Percentiles rank a stretch among this genome's conserved stretches.
These are phyloP conservation scores for Petasospora rhodanensis DNA, from an alignment of 1,139 yeast genomes.

Conservation along the genomic window DNA sequence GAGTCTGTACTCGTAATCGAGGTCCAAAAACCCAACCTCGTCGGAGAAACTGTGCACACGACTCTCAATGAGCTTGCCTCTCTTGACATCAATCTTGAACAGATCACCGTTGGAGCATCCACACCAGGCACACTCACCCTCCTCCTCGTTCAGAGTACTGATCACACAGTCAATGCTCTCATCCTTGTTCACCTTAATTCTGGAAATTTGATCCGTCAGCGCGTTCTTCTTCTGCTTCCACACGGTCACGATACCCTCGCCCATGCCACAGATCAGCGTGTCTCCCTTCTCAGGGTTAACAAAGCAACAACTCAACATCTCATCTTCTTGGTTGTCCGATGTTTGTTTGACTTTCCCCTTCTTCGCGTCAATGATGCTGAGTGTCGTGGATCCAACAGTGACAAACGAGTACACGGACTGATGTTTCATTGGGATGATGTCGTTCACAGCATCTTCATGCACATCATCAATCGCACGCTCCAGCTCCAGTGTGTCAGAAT, in stretches of 20 bases:
- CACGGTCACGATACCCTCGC: constrained; percentile 87
- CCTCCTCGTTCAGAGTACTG: constrained; percentile 71
- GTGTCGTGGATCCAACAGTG: constrained; percentile 78
- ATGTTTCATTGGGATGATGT: constrained; percentile 62
- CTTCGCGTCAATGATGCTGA: constrained; percentile 75
- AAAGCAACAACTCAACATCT: constrained; percentile 69
- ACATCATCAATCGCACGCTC: constrained; percentile 43
- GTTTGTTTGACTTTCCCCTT: constrained; percentile 51
- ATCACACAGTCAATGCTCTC: constrained; percentile 78
- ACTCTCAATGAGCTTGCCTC: constrained; percentile 61
- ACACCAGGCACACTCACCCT: constrained; percentile 69
- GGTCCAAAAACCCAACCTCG: constrained; percentile 69
- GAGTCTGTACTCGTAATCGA: constrained; percentile 74
- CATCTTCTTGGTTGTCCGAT: constrained; percentile 92
- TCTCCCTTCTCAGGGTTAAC: constrained; percentile 63
- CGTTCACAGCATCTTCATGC: constrained; percentile 76
- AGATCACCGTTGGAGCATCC: constrained; percentile 84
- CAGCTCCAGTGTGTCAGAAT: constrained; percentile 44
- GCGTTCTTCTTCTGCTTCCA: constrained; percentile 74
- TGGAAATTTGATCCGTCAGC: constrained; percentile 73
- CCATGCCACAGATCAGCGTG: constrained; percentile 75
- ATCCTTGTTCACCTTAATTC: constrained; percentile 64
- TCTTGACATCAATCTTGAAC: constrained; percentile 59
- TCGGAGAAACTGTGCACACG: constrained; percentile 59
- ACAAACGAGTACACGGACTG: constrained; percentile 78